Base-by-base conservation (phyloP, 176 grass and related monocot genomes). In the Olyra latifolia region DNA sequence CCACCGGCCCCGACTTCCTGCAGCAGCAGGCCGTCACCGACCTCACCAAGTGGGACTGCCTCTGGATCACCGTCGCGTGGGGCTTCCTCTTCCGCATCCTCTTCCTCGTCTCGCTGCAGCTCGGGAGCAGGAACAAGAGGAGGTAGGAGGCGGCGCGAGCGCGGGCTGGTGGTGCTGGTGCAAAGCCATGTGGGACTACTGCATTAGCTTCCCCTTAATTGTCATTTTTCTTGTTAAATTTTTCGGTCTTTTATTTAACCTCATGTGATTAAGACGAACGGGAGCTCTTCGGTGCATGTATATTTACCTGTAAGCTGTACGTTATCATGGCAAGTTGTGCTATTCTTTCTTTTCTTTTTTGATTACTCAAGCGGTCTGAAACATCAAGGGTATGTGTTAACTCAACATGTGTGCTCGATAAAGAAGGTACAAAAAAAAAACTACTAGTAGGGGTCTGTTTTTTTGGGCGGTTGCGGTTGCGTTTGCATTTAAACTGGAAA, bases 101-200 rank as follows among this genome's bases (percentile, higher is more conserved):
- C 77, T 98, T 98, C 88, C 95, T 95, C 87, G 43, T 98, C 30
- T 55, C 86, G 38, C 78, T 98, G 52, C 81, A 93, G 62, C 74
- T 98, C 22, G 95, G 95, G 15, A 95, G 92, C 92, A 91, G 82
- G 83, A 95, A 98, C 88, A 98, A 98, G 84, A 83, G 95, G 75
- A 84, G 81, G 77, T 98, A 91, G 77, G 75, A 10, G 12, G 6
- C 57, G 56, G 4, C 11, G n/a, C 5, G 39, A 17, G 29, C 39
- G 10, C n/a, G n/a, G n/a, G n/a, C n/a, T n/a, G n/a, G n/a, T 23
- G 3, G 8, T 59, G 8, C 42, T 8, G 1, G 10, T 3, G 40
- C 73, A 20, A 20, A 69, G 6, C 49, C 1, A 48, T 4, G 17
- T 47, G 20, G 28, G 63, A 32, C 66, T 44, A 7, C 46, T 32